phyloP scores from a whole-genome alignment of 352 stramenopile species.

The Pythium aquatile region DNA sequence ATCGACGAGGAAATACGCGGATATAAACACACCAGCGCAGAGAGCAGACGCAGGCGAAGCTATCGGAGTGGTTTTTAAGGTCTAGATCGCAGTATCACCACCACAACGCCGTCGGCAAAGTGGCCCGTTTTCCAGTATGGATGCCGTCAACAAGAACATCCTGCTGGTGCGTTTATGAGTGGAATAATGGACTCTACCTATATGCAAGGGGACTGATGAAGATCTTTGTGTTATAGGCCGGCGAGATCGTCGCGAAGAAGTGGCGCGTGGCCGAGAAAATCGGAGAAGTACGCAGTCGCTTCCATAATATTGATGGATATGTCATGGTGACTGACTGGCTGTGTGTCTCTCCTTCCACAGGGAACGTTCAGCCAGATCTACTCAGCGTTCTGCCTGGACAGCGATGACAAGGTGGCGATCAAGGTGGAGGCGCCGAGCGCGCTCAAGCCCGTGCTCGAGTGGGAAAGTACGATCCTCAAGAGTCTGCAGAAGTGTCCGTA shows the following conservation, averaged over 20 bases:
- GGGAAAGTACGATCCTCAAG: constrained; percentile 87
- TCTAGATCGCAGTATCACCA: background rate
- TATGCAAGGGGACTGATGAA: background rate
- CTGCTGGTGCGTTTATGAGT: constrained; percentile 47
- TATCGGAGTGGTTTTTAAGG: background rate
- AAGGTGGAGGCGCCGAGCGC: constrained; percentile 86
- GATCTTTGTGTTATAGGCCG: constrained; percentile 39
- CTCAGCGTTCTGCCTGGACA: constrained; percentile 76
- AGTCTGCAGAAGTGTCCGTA: constrained; percentile 80
- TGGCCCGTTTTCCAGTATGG: constrained; percentile 30
- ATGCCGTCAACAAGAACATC: constrained; percentile 83
- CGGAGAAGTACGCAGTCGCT: constrained; percentile 48
- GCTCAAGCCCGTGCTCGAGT: constrained; percentile 87
- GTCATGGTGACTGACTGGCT: background rate
- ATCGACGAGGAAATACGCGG: background rate
- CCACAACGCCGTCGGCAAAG: background rate
- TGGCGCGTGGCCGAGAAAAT: constrained; percentile 90
- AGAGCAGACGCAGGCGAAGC: background rate
- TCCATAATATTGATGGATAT: background rate
- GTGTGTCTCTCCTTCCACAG: constrained; percentile 24
- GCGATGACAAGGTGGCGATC: constrained; percentile 72
- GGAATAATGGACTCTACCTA: background rate
- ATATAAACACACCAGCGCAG: background rate
- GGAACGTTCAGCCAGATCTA: constrained; percentile 90
- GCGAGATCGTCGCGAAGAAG: constrained; percentile 77